A percentile compares a stretch with the other conserved stretches of the same genome.
Conservation (phyloP, 78 protist species). For the Dictyostelium citrinum region DNA sequence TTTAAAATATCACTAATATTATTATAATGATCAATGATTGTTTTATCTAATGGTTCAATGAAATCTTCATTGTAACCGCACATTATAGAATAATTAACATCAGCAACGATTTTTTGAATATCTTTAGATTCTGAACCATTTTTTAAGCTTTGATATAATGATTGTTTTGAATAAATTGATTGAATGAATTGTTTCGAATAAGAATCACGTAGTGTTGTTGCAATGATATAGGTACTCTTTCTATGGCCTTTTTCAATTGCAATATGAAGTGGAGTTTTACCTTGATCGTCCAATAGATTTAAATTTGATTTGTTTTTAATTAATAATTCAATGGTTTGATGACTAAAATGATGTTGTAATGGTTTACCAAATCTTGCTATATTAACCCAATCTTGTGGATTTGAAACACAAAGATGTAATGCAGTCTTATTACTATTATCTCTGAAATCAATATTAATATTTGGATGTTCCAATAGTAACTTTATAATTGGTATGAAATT, state of each 20-base stretch:
- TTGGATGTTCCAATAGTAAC: not conserved
- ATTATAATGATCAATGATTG: constrained; percentile 55
- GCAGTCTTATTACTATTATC: constrained; percentile 31
- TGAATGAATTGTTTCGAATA: not conserved
- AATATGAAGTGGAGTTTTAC: constrained; percentile 32
- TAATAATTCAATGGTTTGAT: constrained; percentile 32
- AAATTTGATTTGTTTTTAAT: constrained; percentile 4
- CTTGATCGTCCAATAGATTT: not conserved
- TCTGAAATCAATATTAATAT: constrained; percentile 1
- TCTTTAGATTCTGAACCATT: constrained; percentile 22
- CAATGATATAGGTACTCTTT: not conserved
- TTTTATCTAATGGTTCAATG: constrained; percentile 13
- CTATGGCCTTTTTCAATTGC: constrained; percentile 40
- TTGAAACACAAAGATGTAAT: constrained; percentile 28
- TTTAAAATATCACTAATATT: constrained; percentile 20
- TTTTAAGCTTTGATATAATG: not conserved
- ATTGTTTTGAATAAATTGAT: not conserved
- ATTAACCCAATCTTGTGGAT: constrained; percentile 58
- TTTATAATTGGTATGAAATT: constrained; percentile 15
- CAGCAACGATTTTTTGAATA: constrained; percentile 3
- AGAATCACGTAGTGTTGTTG: not conserved
- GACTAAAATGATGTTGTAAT: constrained; percentile 33
- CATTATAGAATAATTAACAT: constrained; percentile 29
- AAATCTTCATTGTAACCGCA: constrained; percentile 55
- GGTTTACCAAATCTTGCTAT: constrained; percentile 79